Evolutionary conservation across 805 yeast genomes (phyloP), one percentile per base, ranked within the genome.

Genomic region (Spathaspora boniae): DNA sequence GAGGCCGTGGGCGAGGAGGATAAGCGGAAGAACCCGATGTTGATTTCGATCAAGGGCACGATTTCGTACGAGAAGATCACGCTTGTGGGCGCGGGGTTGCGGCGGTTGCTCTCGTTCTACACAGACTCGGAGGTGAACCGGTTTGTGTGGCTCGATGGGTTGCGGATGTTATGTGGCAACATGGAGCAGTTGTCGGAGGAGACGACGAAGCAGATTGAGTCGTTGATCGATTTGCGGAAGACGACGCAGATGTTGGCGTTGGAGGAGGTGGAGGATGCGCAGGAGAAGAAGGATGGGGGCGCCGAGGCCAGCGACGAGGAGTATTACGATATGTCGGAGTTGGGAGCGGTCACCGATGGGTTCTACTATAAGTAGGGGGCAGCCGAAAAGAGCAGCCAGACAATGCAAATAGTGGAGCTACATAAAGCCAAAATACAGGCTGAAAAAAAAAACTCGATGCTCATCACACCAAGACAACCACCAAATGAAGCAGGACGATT

Each of bases 71-170:
- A 77, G 33, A 78, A 72, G 48, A 76, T 82, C 34, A 62, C 75
- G 1, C 53, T 82, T 14, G 41, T 68, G 9, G 77, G 65, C 14
- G 68, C 45, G 50, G 68, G 46, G 51, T 59, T 59, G 23, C 67
- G 69, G 27, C 50, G 60, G 14, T 44, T 78, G 8, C 65, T 85
- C 37, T 55, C 68, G n/a, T 81, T 85, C 47, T 85, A 72, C 51
- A 74, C 85, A 9, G 89, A 83, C 40, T 80, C 86, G 1, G 72
- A 74, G 43, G 86, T 81, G 31, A 71, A 76, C 32, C 77, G 82
- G 28, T 76, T 74, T 36, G 74, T 80, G 6, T 86, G 94, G 94
- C 61, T 82, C 23, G 95, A 86, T 58, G 95, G 94, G 0, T 55
- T 86, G 36, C 77, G 76, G 48, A 60, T 67, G 68, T 61, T 66